Base-by-base conservation (phyloP, 768 basidiomycete species). In the Pleurotus tuber-regium region DNA sequence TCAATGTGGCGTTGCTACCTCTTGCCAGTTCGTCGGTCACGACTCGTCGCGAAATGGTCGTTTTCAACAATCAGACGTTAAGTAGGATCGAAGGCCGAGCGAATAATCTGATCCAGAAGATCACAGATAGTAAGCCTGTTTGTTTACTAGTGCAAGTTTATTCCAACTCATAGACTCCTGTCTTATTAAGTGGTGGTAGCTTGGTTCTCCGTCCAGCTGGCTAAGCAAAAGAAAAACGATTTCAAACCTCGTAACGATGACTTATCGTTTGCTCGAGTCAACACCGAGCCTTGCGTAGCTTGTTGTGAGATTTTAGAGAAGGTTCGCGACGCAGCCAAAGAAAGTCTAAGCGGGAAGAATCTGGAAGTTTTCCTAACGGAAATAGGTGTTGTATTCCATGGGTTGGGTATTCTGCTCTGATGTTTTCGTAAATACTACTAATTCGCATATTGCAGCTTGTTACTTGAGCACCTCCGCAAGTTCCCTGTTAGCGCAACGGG, bases 201-300 rank as follows among this genome's bases (percentile, higher is more conserved):
- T 16, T 95, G 89, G 86, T 71, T 98, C 5, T 75, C 82, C 1
- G 55, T 75, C 2, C 86, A 90, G 55, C 81, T 99, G 30, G 78
- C 83, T 6, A 95, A 93, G 66, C 97, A 99, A 66, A 98, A 98
- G 74, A 89, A 87, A 61, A 89, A 83, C 43, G 97, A 99, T 65
- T 99, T 97, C 73, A 97, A 96, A 67, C 97, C 97, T 9, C 83
- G 88, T 30, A 94, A 98, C 59, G 97, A 99, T 62, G 96, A 98
- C 59, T 68, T 94, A 19, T 94, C 94, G 0, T 98, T 98, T 66
- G 92, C 93, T 3, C 75, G 93, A 18, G 92, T 92, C 23, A 97
- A 92, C 62, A 98, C 97, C 0, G 96, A 98, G 57, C 94, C 97
- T 0, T 98, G 94, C 63, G 62, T 84, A 14, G 76, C 83, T 1